These are phyloP conservation scores for Bisporella sp. DNA, from an alignment of 2,329 filamentous ascomycete species.

Conservation along the genomic window DNA sequence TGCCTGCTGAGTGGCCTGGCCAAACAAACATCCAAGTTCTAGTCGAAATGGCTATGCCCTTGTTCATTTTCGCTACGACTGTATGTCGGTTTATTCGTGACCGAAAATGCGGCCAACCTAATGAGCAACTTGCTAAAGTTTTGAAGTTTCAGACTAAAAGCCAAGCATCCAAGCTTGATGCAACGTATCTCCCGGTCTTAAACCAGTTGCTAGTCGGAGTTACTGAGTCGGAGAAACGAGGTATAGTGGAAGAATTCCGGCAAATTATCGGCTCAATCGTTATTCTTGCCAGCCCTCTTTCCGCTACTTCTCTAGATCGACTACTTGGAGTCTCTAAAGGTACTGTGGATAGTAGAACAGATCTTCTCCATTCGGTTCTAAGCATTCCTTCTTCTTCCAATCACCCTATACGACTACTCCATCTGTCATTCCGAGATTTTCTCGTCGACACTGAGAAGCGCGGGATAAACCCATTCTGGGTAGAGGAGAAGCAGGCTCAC, in stretches of 20 bases:
- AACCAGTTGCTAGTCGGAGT: conserved; percentile 9
- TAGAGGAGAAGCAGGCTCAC: conserved; percentile 26
- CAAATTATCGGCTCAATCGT: conserved; percentile 15
- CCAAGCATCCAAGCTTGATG: conserved; percentile 15
- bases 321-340: conserved; percentile 20
- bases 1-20: conserved; percentile 5
- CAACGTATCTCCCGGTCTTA: conserved; percentile 19
- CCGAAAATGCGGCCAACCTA: conserved; percentile 13
- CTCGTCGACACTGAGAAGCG: conserved; percentile 17
- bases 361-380: conserved; percentile 30
- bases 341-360: conserved; percentile 17
- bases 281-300: conserved; percentile 24
- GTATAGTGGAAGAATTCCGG: conserved; percentile 20
- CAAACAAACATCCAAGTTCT: conserved; percentile 9
- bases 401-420: conserved; percentile 8
- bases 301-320: conserved; percentile 17
- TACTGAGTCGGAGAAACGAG: conserved; percentile 6
- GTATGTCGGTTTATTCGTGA: conserved; percentile 17
- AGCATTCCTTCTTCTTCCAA: conserved; percentile 17
- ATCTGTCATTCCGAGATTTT: conserved; percentile 27
- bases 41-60: conserved; percentile 24
- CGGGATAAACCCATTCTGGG: conserved; percentile 17
- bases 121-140: conserved; percentile 18
- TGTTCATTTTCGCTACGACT: conserved; percentile 29
- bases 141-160: conserved; percentile 14